phyloP scores from a whole-genome alignment of 768 basidiomycete species.

The Jaapia argillacea region DNA sequence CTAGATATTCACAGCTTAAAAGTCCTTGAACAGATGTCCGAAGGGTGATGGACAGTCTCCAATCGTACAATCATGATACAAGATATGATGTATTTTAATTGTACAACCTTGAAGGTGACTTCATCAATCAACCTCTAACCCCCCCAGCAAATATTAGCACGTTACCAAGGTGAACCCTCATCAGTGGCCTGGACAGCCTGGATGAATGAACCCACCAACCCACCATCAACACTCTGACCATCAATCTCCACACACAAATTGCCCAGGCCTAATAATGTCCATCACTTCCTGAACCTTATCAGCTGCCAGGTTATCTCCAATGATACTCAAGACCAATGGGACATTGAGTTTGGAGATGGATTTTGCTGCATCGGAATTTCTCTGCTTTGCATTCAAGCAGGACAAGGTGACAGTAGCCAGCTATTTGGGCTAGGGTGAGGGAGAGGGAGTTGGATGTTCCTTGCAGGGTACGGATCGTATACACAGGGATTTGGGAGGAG shows the following conservation, averaged over 20 bases:
- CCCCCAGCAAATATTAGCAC: too few relatives aligned
- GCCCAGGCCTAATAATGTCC: conserved; percentile 65
- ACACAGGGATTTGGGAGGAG: conserved; percentile 80
- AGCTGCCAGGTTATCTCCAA: conserved; percentile 43
- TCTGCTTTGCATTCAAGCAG: background rate
- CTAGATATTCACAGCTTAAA: too few relatives aligned
- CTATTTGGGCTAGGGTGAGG: conserved; percentile 9
- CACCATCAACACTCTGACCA: conserved; percentile 52
- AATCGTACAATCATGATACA: too few relatives aligned
- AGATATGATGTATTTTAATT: too few relatives aligned
- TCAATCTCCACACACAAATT: conserved; percentile 77
- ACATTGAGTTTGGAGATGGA: conserved; percentile 7
- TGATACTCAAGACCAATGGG: conserved; percentile 80
- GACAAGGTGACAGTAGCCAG: conserved; percentile 1
- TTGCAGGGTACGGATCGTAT: conserved; percentile 85
- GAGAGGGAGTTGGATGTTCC: conserved; percentile 22
- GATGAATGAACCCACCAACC: conserved; percentile 53
- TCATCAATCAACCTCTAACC: too few relatives aligned
- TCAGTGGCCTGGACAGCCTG: conserved; percentile 36
- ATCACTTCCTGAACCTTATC: conserved; percentile 70
- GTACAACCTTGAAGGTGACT: too few relatives aligned
- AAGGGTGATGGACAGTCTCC: too few relatives aligned
- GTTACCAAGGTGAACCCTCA: too few relatives aligned
- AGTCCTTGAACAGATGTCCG: too few relatives aligned
- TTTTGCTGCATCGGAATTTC: conserved; percentile 6